These are phyloP conservation scores for Talaromyces amestolkiae DNA, from an alignment of 2,329 filamentous ascomycete species.

Conservation along the genomic window DNA sequence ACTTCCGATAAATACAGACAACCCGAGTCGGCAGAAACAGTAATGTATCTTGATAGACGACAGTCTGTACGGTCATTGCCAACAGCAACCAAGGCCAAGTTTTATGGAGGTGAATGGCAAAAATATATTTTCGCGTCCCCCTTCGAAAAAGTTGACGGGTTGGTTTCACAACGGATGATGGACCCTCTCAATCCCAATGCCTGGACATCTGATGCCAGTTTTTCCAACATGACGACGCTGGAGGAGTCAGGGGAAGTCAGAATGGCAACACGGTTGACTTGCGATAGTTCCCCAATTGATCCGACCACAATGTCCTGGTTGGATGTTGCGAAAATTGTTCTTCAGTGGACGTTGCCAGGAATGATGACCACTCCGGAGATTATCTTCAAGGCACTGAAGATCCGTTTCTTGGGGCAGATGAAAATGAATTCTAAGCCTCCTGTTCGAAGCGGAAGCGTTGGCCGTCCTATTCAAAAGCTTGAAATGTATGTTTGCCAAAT, in stretches of 20 bases:
- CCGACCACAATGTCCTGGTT: neutral
- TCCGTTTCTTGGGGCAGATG: neutral
- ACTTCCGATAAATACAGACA: constrained; percentile 14
- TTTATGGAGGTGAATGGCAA: constrained; percentile 6
- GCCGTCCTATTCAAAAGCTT: constrained; percentile 1
- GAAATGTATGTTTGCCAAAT: neutral
- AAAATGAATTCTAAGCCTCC: constrained; percentile 8
- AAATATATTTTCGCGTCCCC: constrained; percentile 15
- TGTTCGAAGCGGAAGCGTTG: constrained; percentile 12
- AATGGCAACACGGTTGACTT: constrained; percentile 10
- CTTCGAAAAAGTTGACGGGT: constrained; percentile 14
- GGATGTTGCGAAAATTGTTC: neutral
- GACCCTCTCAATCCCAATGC: neutral
- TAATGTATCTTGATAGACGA: neutral
- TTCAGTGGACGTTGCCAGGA: constrained; percentile 4
- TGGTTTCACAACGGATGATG: constrained; percentile 7
- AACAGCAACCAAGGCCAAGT: neutral
- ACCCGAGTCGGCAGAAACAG: neutral
- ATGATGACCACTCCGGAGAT: neutral
- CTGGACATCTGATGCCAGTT: neutral
- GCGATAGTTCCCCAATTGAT: constrained; percentile 7
- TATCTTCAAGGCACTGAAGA: neutral
- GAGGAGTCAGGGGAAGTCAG: neutral
- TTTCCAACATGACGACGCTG: constrained; percentile 7
- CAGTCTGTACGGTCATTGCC: neutral